phyloP scores from a whole-genome alignment of 2,329 filamentous ascomycete species.

The Diaporthe ilicicola region DNA sequence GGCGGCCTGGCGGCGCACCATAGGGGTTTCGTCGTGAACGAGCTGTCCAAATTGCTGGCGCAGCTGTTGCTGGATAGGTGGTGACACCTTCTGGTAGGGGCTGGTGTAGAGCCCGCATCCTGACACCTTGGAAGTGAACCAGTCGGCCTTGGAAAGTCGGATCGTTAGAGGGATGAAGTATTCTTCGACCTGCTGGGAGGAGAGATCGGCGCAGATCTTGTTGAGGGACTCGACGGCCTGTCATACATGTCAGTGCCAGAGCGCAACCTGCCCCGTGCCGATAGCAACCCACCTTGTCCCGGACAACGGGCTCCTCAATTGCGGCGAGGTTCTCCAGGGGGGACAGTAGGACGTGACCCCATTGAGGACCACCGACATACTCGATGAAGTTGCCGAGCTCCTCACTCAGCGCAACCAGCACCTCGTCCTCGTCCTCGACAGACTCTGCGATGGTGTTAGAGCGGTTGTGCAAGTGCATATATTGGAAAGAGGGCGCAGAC shows the following conservation, averaged over 20 bases:
- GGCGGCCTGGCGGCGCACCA: slow-evolving; percentile 96
- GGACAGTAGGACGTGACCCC: slow-evolving; percentile 94
- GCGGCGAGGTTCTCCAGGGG: slow-evolving; percentile 97
- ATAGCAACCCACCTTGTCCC: slow-evolving; percentile 81
- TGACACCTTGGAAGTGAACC: slow-evolving; percentile 99
- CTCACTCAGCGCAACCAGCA: slow-evolving; percentile 94
- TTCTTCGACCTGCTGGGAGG: slow-evolving; percentile 91
- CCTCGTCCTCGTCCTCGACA: slow-evolving; percentile 98
- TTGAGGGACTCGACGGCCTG: slow-evolving; percentile 98
- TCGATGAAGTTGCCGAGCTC: slow-evolving; percentile 97
- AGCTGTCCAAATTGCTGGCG: slow-evolving; percentile 91
- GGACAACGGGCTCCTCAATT: slow-evolving; percentile 96
- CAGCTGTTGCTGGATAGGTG: slow-evolving; percentile 88
- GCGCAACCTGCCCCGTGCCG: slow-evolving; percentile 14
- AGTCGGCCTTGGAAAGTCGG: slow-evolving; percentile 97
- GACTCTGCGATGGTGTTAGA: slow-evolving; percentile 72
- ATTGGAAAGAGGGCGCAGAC: slow-evolving; percentile 63
- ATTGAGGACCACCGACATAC: slow-evolving; percentile 94
- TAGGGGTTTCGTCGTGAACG: slow-evolving; percentile 97
- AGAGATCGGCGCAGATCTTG: slow-evolving; percentile 96
- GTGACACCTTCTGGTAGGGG: slow-evolving; percentile 90
- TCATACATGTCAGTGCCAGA: slow-evolving; percentile 22
- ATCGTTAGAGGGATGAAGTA: slow-evolving; percentile 96
- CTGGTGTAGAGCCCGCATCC: slow-evolving; percentile 94
- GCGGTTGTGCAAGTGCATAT: slow-evolving; percentile 28